Evolutionary conservation across 1,284 basidiomycete genomes (phyloP).

Genomic region (Chiua sp.): DNA sequence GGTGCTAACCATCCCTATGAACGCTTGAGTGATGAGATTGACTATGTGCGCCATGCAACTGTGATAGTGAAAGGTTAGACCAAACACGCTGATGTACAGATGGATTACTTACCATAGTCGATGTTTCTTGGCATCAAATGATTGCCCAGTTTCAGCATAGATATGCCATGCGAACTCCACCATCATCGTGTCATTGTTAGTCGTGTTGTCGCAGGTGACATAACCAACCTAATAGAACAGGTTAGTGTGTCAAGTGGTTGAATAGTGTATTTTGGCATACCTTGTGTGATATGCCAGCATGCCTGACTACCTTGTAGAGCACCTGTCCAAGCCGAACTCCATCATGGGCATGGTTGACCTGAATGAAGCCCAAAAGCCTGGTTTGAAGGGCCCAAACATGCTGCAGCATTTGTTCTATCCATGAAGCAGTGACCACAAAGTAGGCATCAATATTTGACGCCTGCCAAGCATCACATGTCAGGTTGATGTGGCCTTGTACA

Average conservation of each 20-base stretch:
- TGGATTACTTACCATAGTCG: not conserved
- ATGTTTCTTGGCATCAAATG: not conserved
- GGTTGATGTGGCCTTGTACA: not conserved
- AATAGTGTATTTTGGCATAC: not conserved
- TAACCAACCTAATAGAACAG: not conserved
- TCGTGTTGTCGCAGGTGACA: no score
- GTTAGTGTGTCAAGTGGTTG: not conserved
- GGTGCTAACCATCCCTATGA: not conserved
- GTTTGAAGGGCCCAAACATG: slow-evolving; percentile 6
- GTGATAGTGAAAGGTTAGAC: not conserved
- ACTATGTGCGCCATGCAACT: not conserved
- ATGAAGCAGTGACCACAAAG: slow-evolving; percentile 18
- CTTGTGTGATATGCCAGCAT: slow-evolving; percentile 1
- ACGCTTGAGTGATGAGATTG: not conserved
- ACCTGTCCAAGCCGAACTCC: not conserved
- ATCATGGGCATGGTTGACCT: slow-evolving; percentile 7
- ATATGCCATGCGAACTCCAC: not conserved
- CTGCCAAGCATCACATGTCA: slow-evolving; percentile 30
- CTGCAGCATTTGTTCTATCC: not conserved
- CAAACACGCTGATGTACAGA: no score
- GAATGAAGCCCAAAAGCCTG: not conserved
- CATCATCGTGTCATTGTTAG: slow-evolving; percentile 11
- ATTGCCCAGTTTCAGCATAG: not conserved
- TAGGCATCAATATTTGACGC: slow-evolving; percentile 21
- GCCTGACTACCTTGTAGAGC: not conserved